A percentile compares a stretch with the other conserved stretches of the same genome.
These are phyloP conservation scores for Cicer arietinum DNA, from an alignment of 306 rosid species.

Conservation along the genomic window DNA sequence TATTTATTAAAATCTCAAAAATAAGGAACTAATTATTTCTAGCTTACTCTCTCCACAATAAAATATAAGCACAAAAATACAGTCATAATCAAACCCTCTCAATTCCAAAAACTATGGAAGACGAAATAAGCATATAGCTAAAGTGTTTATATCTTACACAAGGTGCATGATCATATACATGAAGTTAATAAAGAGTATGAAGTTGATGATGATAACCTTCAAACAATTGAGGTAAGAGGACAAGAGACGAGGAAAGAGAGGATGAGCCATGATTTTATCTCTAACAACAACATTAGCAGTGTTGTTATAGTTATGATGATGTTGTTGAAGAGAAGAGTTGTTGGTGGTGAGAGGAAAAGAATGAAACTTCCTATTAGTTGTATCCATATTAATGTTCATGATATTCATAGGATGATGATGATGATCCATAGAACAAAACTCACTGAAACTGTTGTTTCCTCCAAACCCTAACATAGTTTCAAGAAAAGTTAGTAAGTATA, in stretches of 20 bases:
- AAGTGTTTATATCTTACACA: not conserved
- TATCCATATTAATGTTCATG: conserved; percentile 43
- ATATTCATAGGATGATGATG: conserved; percentile 13
- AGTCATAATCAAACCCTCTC: too few relatives aligned
- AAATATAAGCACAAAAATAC: too few relatives aligned
- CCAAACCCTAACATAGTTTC: conserved; percentile 58
- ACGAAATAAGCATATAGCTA: not conserved
- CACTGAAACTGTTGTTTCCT: conserved; percentile 51
- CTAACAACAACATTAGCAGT: conserved; percentile 52
- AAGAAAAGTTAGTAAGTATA: not conserved
- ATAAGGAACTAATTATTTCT: not conserved
- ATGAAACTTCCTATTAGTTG: conserved; percentile 50
- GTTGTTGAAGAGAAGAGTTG: not conserved
- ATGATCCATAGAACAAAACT: conserved; percentile 45
- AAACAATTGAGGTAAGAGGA: conserved; percentile 89
- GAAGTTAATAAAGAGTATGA: not conserved
- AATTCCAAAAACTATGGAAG: too few relatives aligned
- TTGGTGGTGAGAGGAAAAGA: conserved; percentile 45
- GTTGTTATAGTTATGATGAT: conserved; percentile 35
- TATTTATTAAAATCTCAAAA: not conserved
- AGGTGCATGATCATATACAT: not conserved
- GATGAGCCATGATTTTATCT: conserved; percentile 95
- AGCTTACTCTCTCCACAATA: too few relatives aligned
- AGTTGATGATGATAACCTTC: conserved; percentile 56
- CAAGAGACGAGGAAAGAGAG: conserved; percentile 92